Evolutionary conservation across 176 grass and related monocot genomes (phyloP).

Genomic region (Oryza coarctata): DNA sequence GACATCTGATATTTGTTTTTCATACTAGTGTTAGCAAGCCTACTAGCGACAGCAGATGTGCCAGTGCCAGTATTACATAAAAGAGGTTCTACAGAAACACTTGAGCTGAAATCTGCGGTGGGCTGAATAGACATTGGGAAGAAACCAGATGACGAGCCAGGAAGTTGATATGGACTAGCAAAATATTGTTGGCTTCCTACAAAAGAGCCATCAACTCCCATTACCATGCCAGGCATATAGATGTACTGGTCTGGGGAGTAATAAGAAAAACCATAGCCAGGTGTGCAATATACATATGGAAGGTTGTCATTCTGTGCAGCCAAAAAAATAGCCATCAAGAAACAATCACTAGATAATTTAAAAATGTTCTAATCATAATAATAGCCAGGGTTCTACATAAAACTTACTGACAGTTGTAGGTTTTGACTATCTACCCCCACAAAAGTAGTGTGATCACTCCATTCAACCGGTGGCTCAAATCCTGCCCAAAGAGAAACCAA

Average conservation of each 20-base stretch:
- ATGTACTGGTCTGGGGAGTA: slow-evolving; percentile 53
- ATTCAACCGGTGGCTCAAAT: slow-evolving; percentile 55
- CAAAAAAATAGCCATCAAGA: slow-evolving; percentile 36
- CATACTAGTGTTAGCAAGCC: slow-evolving; percentile 34
- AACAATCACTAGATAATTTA: slow-evolving; percentile 9
- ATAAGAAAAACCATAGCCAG: slow-evolving; percentile 66
- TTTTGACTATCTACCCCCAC: slow-evolving; percentile 67
- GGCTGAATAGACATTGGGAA: slow-evolving; percentile 56
- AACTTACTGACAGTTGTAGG: slow-evolving; percentile 41
- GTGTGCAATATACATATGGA: slow-evolving; percentile 66
- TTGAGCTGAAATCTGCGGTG: slow-evolving; percentile 42
- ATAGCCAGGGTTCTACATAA: slow-evolving; percentile 12
- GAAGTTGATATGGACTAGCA: slow-evolving; percentile 47
- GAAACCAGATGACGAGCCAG: slow-evolving; percentile 49
- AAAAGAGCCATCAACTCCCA: slow-evolving; percentile 41
- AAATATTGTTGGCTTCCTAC: slow-evolving; percentile 54
- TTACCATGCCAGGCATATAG: slow-evolving; percentile 41
- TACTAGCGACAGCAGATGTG: slow-evolving; percentile 39
- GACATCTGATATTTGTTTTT: slow-evolving; percentile 43
- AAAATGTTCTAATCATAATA: background rate
- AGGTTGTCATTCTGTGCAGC: slow-evolving; percentile 51
- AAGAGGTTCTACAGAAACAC: slow-evolving; percentile 36
- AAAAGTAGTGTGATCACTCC: slow-evolving; percentile 45
- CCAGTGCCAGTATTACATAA: slow-evolving; percentile 24
- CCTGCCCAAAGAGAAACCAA: slow-evolving; percentile 34